A percentile compares a stretch with the other conserved stretches of the same genome.
Evolutionary conservation across 2,329 filamentous ascomycete genomes (phyloP).

Genomic region (Colletotrichum trifolii): DNA sequence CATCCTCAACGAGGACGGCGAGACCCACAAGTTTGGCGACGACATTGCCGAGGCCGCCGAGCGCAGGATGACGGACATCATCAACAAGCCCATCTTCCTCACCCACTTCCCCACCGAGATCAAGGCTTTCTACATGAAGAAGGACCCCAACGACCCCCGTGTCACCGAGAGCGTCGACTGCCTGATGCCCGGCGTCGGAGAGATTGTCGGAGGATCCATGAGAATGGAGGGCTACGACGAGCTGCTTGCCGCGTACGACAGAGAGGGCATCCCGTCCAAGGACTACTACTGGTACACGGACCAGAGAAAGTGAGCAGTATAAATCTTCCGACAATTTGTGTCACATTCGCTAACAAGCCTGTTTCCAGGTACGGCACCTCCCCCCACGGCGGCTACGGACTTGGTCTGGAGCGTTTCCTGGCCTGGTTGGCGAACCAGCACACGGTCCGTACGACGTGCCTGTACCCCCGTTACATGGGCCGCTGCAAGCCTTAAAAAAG

Average conservation of each 20-base stretch:
- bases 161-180: slow-evolving; percentile 94
- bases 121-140: slow-evolving; percentile 99
- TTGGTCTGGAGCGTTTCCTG: slow-evolving; percentile 85
- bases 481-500: slow-evolving; percentile 76
- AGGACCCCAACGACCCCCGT: slow-evolving; percentile 79
- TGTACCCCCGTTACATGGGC: slow-evolving; percentile 85
- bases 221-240: slow-evolving; percentile 93
- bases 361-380: slow-evolving; percentile 82
- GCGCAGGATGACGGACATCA: slow-evolving; percentile 95
- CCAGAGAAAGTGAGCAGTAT: slow-evolving; percentile 82
- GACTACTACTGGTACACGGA: slow-evolving; percentile 99
- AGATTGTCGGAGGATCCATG: slow-evolving; percentile 97
- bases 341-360: slow-evolving; percentile 3
- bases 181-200: slow-evolving; percentile 91
- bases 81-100: slow-evolving; percentile 94
- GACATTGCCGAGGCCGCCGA: slow-evolving; percentile 98
- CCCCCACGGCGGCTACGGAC: slow-evolving; percentile 91
- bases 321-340: slow-evolving; percentile 14
- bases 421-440: slow-evolving; percentile 74
- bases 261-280: slow-evolving; percentile 84
- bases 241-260: slow-evolving; percentile 87
- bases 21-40: slow-evolving; percentile 91
- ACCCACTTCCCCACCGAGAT: slow-evolving; percentile 98
- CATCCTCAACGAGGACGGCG: slow-evolving; percentile 91
- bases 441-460: slow-evolving; percentile 73